Conservation (phyloP, 202 grass and related monocot species). For the Zoysia matrella region DNA sequence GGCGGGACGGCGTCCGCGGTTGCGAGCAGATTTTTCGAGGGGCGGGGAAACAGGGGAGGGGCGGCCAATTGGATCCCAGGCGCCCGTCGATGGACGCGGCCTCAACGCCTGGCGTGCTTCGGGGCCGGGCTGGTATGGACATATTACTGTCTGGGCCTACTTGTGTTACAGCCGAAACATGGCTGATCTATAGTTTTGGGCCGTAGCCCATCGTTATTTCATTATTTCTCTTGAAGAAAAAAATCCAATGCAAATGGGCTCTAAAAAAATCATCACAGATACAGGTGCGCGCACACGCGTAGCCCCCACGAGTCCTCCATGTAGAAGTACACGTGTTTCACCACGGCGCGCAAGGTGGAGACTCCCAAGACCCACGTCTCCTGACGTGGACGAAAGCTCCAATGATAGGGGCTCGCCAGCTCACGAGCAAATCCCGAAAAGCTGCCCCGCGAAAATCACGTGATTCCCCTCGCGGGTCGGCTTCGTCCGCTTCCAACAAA, state of each 20-base stretch:
- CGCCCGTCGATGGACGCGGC: no score
- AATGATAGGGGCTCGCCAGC: neutral
- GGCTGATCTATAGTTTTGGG: no score
- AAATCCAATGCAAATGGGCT: no score
- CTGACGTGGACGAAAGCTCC: slow-evolving; percentile 16
- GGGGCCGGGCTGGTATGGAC: neutral
- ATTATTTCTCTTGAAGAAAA: no score
- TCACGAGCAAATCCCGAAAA: neutral
- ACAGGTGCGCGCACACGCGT: no score
- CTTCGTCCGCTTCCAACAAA: neutral
- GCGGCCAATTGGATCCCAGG: no score
- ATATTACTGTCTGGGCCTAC: neutral
- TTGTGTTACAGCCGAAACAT: neutral
- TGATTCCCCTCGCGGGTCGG: neutral
- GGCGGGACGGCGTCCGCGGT: slow-evolving; percentile 3
- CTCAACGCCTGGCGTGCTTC: neutral
- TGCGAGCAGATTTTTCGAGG: neutral
- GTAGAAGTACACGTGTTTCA: no score
- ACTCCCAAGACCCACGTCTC: no score
- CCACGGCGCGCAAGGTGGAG: no score
- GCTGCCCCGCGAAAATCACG: slow-evolving; percentile 18
- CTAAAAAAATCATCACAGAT: no score
- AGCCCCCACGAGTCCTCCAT: no score
- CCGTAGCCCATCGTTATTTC: no score
- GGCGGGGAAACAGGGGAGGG: neutral